Conservation (phyloP, 2,329 filamentous ascomycete species). For the Cladophialophora immunda region DNA sequence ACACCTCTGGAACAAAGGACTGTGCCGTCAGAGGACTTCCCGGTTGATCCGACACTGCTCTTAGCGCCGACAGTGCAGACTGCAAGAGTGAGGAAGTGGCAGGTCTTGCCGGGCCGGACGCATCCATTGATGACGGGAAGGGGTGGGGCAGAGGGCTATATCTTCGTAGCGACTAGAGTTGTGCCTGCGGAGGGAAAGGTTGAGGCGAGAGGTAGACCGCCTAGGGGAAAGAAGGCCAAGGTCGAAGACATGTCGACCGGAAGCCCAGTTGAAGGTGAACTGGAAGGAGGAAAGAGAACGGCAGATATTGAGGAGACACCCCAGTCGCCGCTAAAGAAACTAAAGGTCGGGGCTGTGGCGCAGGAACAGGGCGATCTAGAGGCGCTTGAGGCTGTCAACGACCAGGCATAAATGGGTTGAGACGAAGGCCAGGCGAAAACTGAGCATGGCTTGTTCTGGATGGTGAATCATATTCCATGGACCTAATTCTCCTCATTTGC, state of each 20-base stretch:
- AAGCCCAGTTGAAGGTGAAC: not conserved
- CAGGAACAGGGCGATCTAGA: not conserved
- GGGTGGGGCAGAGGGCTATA: conserved; percentile 87
- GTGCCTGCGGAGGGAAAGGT: conserved; percentile 78
- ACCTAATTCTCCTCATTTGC: not conserved
- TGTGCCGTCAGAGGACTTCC: conserved; percentile 72
- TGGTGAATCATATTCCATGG: not conserved
- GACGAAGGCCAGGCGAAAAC: not conserved
- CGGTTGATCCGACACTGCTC: conserved; percentile 84
- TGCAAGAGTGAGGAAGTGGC: conserved; percentile 80
- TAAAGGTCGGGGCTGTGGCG: conserved; percentile 24
- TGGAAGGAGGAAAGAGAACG: conserved; percentile 23
- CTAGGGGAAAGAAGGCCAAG: conserved; percentile 62
- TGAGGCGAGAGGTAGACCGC: conserved; percentile 77
- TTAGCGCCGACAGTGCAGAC: conserved; percentile 83
- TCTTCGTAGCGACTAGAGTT: conserved; percentile 85
- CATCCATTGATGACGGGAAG: conserved; percentile 92
- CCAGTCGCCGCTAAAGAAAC: conserved; percentile 35
- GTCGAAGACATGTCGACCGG: not conserved
- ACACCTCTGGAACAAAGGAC: conserved; percentile 23
- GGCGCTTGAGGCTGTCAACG: not conserved
- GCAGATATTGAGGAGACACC: conserved; percentile 31
- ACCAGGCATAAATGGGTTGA: not conserved
- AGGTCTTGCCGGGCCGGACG: conserved; percentile 88
- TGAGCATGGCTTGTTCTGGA: not conserved